phyloP scores from a whole-genome alignment of 805 yeast species.

The Pichia phayaonensis region DNA sequence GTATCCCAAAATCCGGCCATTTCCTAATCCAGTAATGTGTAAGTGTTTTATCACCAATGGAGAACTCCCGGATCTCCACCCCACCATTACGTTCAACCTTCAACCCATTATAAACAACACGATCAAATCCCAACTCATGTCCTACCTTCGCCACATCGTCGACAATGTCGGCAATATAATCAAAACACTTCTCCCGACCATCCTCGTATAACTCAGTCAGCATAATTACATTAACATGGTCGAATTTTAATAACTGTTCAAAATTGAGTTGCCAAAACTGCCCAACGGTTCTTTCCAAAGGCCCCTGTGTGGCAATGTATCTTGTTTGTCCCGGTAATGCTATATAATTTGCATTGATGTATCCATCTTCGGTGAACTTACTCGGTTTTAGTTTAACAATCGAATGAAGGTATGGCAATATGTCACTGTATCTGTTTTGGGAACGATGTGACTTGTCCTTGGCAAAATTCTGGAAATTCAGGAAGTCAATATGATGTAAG shows the following conservation, averaged over 20 bases:
- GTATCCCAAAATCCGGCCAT: constrained; percentile 14
- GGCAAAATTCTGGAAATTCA: not conserved
- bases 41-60: not conserved
- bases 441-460: not conserved
- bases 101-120: not conserved
- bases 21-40: constrained; percentile 10
- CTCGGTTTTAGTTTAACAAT: not conserved
- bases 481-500: not conserved
- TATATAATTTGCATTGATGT: constrained; percentile 33
- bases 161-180: constrained; percentile 7
- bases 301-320: constrained; percentile 71
- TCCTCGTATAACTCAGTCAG: constrained; percentile 55
- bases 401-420: constrained; percentile 56
- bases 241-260: constrained; percentile 18
- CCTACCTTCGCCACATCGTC: not conserved
- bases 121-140: not conserved
- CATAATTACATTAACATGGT: constrained; percentile 52
- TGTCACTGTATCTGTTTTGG: constrained; percentile 51
- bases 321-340: not conserved
- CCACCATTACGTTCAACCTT: not conserved
- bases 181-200: constrained; percentile 32
- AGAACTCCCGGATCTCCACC: constrained; percentile 8
- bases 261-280: constrained; percentile 35
- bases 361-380: constrained; percentile 27
- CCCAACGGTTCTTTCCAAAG: constrained; percentile 31